phyloP scores from a whole-genome alignment of 768 basidiomycete species.

The Pulveroboletus ravenelii region DNA sequence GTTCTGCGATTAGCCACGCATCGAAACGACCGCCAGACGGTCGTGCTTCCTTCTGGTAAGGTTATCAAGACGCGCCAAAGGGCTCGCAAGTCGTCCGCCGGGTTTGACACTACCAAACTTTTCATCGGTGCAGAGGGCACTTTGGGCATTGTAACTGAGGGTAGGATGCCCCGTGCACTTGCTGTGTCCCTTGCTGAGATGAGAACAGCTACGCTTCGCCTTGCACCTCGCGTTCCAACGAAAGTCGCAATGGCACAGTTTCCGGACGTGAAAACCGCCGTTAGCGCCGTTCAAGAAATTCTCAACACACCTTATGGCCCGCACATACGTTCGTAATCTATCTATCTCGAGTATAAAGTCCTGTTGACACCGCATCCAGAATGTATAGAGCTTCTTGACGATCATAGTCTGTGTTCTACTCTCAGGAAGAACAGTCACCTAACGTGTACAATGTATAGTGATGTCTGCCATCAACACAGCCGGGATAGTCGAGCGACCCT shows the following conservation, averaged over 20 bases:
- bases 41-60: constrained; percentile 78
- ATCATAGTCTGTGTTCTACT: constrained; percentile 45
- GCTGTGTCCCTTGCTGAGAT: background rate
- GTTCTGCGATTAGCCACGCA: no score
- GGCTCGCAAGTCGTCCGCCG: constrained; percentile 80
- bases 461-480: constrained; percentile 72
- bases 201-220: constrained; percentile 65
- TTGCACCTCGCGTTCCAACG: constrained; percentile 77
- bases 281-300: constrained; percentile 78
- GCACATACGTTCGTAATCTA: constrained; percentile 57
- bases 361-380: constrained; percentile 38
- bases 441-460: constrained; percentile 38
- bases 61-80: constrained; percentile 82
- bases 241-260: constrained; percentile 89
- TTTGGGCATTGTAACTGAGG: constrained; percentile 85
- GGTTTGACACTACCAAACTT: constrained; percentile 82
- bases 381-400: constrained; percentile 86
- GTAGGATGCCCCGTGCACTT: constrained; percentile 25
- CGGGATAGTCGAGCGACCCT: constrained; percentile 55
- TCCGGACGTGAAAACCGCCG: constrained; percentile 70
- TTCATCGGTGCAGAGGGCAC: constrained; percentile 92
- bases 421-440: background rate
- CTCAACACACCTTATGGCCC: constrained; percentile 62
- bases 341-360: background rate
- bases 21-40: constrained; percentile 46